Evolutionary conservation across 345 rosid species (phyloP), one percentile per base, ranked within the genome.

Genomic region (Pseudoturritis turrita): DNA sequence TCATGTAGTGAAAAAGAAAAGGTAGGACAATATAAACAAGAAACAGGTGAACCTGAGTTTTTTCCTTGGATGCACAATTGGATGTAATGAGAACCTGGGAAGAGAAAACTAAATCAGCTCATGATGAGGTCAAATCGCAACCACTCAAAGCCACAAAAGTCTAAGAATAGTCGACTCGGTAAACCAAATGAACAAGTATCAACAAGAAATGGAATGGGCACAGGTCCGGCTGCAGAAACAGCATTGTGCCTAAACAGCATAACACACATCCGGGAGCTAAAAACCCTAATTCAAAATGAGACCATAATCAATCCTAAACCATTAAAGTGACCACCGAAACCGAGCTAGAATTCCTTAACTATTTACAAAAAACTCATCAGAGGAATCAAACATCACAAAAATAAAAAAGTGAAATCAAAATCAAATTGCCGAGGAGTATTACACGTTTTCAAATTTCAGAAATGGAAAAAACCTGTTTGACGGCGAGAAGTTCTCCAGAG

Each of bases 401-500:
- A n/a, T n/a, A 25, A 7, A 8, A 29, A 44, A 2, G 0, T 12
- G 31, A 55, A 53, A 43, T 10, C 44, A 15, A 31, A 39, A 26
- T 11, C 62, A 31, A 14, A 26, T 31, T n/a, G 60, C 0, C 8
- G n/a, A n/a, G n/a, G n/a, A n/a, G n/a, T n/a, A n/a, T n/a, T n/a
- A n/a, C n/a, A n/a, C n/a, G n/a, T n/a, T n/a, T n/a, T n/a, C n/a
- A n/a, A n/a, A n/a, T n/a, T n/a, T n/a, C n/a, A n/a, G n/a, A n/a
- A n/a, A n/a, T n/a, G n/a, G n/a, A n/a, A 44, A 6, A 39, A 28
- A 89, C 98, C 96, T 90, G 93, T 77, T 90, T 92, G 13, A 87
- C 87, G 3, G 96, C 96, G 59, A 92, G 80, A 62, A 92, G 98
- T 84, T 92, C 98, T 39, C 98, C 96, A 15, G 96, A 87, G 73